Base-by-base conservation (phyloP, 2,329 filamentous ascomycete genomes). In the Hypoxylon rubiginosum region DNA sequence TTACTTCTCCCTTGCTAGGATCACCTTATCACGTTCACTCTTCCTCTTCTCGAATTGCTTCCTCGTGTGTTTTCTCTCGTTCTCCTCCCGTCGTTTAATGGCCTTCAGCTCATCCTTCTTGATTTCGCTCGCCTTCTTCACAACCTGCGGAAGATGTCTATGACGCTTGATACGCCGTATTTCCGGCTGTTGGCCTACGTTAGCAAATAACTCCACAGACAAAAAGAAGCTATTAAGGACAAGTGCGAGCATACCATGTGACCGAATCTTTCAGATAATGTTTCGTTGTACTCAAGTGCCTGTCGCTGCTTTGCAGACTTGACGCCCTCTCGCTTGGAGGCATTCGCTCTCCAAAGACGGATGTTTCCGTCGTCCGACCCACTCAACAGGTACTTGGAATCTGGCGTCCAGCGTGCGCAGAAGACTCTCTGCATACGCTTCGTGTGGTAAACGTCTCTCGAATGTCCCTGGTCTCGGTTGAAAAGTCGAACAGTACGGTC, bases 41-140 rank as follows among this genome's bases (percentile, higher is more conserved):
- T 87, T 87, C 73, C 92, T 84, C 79, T 88, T 87, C 78, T 90
- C 84, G 72, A 91, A 88, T 73, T 93, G 91, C 84, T 96, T 95
- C 84, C 91, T 93, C 63, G 89, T 91, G 79, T 99, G 95, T 79
- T 92, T 93, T 71, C 96, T 87, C 81, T 97, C 92, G 77, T 99
- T 99, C 84, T 99, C 96, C 75, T 97, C 92, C 73, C 90, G 90
- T 73, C 93, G 86, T 88, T 97, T 97, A 79, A 97, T 92, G 34
- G 92, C 88, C 79, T 89, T 90, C 74, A 97, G 79, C 80, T 98
- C 96, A 76, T 97, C 93, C 62, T 83, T 83, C 88, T 99, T 99
- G 82, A 98, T 98, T 84, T 97, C 92, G 52, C 87, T 90, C 3
- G 95, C 95, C 88, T 97, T 98, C 90, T 97, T 97, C 71, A 98